phyloP scores from a whole-genome alignment of 768 basidiomycete species.

The Clitopilus passeckerianus region DNA sequence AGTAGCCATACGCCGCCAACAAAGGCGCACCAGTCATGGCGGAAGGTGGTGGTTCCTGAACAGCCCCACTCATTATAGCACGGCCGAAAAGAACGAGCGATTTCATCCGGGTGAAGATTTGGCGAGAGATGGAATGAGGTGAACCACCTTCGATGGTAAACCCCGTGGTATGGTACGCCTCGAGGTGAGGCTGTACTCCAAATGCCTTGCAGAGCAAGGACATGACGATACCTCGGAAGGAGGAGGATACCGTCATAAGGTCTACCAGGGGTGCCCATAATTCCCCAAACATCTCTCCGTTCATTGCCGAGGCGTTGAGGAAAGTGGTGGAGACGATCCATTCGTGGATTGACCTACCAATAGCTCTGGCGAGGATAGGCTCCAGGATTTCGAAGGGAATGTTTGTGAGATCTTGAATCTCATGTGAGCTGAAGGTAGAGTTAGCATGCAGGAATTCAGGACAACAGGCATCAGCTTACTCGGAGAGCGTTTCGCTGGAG shows the following conservation, averaged over 20 bases:
- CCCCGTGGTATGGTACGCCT: not conserved
- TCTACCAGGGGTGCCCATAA: conserved; percentile 5
- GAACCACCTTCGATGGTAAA: not conserved
- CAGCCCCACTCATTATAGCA: not conserved
- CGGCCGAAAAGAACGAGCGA: not conserved
- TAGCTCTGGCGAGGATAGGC: not conserved
- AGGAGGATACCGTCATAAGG: conserved; percentile 5
- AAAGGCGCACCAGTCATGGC: not conserved
- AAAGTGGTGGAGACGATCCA: not conserved
- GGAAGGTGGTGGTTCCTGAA: not conserved
- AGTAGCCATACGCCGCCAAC: not conserved
- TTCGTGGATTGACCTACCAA: conserved; percentile 1
- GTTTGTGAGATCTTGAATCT: not conserved
- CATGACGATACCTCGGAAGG: conserved; percentile 3
- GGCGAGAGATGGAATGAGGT: not conserved
- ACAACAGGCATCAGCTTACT: not conserved
- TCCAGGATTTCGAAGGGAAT: conserved; percentile 1
- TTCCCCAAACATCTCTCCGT: not conserved
- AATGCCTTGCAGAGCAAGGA: conserved; percentile 7
- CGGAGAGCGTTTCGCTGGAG: conserved; percentile 8
- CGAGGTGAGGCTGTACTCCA: not conserved
- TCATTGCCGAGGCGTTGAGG: not conserved
- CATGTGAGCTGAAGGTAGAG: not conserved
- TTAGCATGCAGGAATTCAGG: not conserved
- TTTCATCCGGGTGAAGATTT: not conserved